Conservation (phyloP, 2,329 filamentous ascomycete species). For the Alternaria solani region DNA sequence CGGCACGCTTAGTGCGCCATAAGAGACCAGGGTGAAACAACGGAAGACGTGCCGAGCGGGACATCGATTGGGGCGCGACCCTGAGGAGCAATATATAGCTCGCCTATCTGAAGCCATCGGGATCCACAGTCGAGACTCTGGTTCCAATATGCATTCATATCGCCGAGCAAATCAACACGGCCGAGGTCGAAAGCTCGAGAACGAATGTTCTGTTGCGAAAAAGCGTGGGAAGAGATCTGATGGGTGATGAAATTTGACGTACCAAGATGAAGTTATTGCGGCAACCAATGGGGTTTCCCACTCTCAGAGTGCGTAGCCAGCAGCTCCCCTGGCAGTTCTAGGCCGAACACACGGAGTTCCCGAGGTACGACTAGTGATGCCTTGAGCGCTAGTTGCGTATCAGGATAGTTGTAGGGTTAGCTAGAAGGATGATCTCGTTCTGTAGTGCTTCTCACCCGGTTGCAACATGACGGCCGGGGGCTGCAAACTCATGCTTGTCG, state of each 20-base stretch:
- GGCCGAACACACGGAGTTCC: slow-evolving; percentile 1
- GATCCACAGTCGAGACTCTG: not conserved
- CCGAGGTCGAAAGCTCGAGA: not conserved
- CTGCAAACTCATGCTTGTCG: not conserved
- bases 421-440: not conserved
- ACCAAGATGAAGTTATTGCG: not conserved
- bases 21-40: slow-evolving; percentile 19
- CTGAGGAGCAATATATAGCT: not conserved
- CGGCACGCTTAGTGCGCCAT: slow-evolving; percentile 13
- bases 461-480: not conserved
- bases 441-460: not conserved
- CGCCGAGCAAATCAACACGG: not conserved
- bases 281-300: not conserved
- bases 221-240: not conserved
- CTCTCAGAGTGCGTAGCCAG: not conserved
- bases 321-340: not conserved
- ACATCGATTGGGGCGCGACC: slow-evolving; percentile 16
- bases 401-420: not conserved
- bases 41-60: slow-evolving; percentile 23
- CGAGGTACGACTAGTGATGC: not conserved
- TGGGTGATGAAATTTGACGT: not conserved
- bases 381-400: not conserved
- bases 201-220: not conserved
- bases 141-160: not conserved
- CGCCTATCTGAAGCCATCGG: not conserved